phyloP scores from a whole-genome alignment of 495 filamentous ascomycete species.

The Neurospora terricola region DNA sequence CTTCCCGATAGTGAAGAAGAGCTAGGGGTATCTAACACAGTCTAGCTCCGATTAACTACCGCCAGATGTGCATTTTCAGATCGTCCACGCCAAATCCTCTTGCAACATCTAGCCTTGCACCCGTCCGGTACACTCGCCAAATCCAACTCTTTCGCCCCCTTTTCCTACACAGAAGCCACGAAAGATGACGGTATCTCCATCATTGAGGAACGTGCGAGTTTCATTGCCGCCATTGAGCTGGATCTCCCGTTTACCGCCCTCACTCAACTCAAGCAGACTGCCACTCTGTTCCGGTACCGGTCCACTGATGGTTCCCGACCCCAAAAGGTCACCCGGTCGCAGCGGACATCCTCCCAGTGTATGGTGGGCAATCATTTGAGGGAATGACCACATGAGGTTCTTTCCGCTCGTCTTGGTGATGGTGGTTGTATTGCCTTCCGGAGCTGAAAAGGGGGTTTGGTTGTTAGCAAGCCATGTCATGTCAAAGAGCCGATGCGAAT shows the following conservation, averaged over 20 bases:
- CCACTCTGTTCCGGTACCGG: slow-evolving; percentile 50
- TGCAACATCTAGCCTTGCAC: slow-evolving; percentile 24
- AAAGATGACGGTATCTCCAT: slow-evolving; percentile 72
- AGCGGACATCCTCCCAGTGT: slow-evolving; percentile 77
- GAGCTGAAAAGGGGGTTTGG: slow-evolving; percentile 27
- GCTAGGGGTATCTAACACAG: not conserved
- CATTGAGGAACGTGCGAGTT: slow-evolving; percentile 66
- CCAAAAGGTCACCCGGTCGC: slow-evolving; percentile 72
- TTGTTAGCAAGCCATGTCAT: not conserved
- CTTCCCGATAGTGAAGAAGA: not conserved
- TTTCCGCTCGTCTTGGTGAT: slow-evolving; percentile 54
- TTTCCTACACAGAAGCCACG: slow-evolving; percentile 50
- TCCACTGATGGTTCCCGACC: slow-evolving; percentile 85
- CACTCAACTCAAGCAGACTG: slow-evolving; percentile 72
- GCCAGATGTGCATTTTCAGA: not conserved
- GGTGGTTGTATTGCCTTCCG: slow-evolving; percentile 52
- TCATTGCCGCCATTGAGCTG: slow-evolving; percentile 55
- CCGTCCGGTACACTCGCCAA: slow-evolving; percentile 58
- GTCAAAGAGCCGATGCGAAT: not conserved
- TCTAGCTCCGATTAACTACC: not conserved
- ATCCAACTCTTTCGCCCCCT: slow-evolving; percentile 54
- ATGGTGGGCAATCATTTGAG: slow-evolving; percentile 93
- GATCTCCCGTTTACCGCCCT: slow-evolving; percentile 53
- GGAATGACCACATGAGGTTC: slow-evolving; percentile 82
- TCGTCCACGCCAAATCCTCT: not conserved